Base-by-base conservation (phyloP, 2,329 filamentous ascomycete species). In the Sclerotinia spermophila region DNA sequence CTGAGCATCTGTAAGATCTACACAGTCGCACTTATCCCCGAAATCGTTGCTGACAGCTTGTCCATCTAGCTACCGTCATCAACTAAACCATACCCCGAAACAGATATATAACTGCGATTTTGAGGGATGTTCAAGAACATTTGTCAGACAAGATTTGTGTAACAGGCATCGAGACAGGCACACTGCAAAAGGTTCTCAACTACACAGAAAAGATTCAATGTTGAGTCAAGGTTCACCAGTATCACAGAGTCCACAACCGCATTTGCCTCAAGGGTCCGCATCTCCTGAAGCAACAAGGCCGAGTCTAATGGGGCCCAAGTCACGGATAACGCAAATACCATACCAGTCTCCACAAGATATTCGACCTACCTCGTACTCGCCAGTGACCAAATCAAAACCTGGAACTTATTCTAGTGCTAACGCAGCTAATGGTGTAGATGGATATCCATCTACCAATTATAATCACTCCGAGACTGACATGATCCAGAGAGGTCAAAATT, bases 101-200 rank as follows among this genome's bases (percentile, higher is more conserved):
- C 93, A 96, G 79, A 97, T 97, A 69, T 98, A 97, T 80, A 89
- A 89, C 78, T 98, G 96, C 83, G 93, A 96, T 78, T 97, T 94
- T 77, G 92, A 93, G 30, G 93, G 94, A 78, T 99, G 96, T 81
- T 89, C 90, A 72, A 91, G 95, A 67, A 90, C 92, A 44, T 99
- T 98, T 82, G 95, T 98, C 71, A 90, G 96, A 73, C 93, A 96
- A 75, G 96, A 99, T 80, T 85, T 99, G 71, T 94, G 96, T 79
- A 91, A 96, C 78, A 90, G 92, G 56, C 92, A 96, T 81, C 87
- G 90, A 79, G 92, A 95, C 79, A 88, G 92, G 58, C 92, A 95
- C 81, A 92, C 89, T 19, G 92, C 91, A 67, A 91, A 92, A 78
- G 92, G 91, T 65, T 93, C 92, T 27, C 89, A 92, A 73, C 82